A percentile compares a stretch with the other conserved stretches of the same genome.
Conservation (phyloP, 228 moss, liverwort and hornwort genomes). For the Sphagnum magellanicum region DNA sequence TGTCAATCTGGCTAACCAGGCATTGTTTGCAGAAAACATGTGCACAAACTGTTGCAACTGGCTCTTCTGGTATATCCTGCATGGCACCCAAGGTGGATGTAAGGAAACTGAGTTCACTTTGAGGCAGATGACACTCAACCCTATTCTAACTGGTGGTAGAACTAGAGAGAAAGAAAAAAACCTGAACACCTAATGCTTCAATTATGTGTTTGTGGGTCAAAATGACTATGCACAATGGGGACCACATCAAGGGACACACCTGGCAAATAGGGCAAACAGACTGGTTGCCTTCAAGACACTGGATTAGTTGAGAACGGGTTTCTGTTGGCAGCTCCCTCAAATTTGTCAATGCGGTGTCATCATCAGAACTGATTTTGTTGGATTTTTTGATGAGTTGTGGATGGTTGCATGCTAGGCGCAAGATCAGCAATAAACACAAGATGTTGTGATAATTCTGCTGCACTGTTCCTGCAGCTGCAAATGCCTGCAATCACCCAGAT, state of each 20-base stretch:
- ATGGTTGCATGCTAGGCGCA: slow-evolving; percentile 57
- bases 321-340: slow-evolving; percentile 22
- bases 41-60: slow-evolving; percentile 28
- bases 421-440: slow-evolving; percentile 45
- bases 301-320: slow-evolving; percentile 18
- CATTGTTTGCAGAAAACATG: slow-evolving; percentile 53
- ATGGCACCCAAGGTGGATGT: not conserved
- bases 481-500: slow-evolving; percentile 15
- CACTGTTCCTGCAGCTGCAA: slow-evolving; percentile 50
- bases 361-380: slow-evolving; percentile 16
- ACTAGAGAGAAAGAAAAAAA: too few species aligned
- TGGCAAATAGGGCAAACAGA: slow-evolving; percentile 35
- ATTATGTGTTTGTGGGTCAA: too few species aligned
- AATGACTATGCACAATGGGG: too few species aligned
- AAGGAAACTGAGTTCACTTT: not conserved
- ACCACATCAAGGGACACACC: slow-evolving; percentile 11
- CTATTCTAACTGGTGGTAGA: too few species aligned
- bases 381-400: slow-evolving; percentile 36
- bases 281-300: slow-evolving; percentile 22
- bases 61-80: slow-evolving; percentile 52
- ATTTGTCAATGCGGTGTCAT: slow-evolving; percentile 15
- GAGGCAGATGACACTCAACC: too few species aligned
- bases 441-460: slow-evolving; percentile 54
- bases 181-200: too few species aligned
- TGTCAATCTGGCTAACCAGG: slow-evolving; percentile 34